Base-by-base conservation (phyloP, 2,329 filamentous ascomycete genomes). In the Chaetothyriales sp. region DNA sequence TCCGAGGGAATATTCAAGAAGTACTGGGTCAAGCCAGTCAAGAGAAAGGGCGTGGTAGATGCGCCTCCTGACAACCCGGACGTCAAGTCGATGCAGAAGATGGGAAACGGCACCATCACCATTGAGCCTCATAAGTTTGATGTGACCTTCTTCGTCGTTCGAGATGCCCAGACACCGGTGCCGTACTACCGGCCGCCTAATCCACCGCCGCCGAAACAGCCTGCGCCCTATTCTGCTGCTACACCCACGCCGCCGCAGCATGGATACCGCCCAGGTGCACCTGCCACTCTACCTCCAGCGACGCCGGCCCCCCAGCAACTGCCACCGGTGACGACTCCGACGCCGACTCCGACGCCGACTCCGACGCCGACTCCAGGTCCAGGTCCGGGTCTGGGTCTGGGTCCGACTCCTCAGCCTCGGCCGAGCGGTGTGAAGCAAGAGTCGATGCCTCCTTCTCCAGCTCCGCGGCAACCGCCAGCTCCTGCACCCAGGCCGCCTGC, bases 51-150 rank as follows among this genome's bases (percentile, higher is more conserved):
- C 44, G 70, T 74, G 49, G 61, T 65, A 19, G 72, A 71, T 50
- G 66, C 67, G 45, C 69, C 70, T 51, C 64, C 66, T 19, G 67
- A 69, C 51, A 74, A 76, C 46, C 73, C 72, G 1, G 64, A 76
- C 58, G 67, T 74, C 63, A 68, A 78, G 40, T 72, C 73, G 5
- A 77, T 78, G 71, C 64, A 70, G 8, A 75, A 73, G 60, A 66
- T 80, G 33, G 80, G 80, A 46, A 70, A 73, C 53, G 80, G 77
- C 58, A 74, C 76, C 51, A 71, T 83, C 49, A 74, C 77, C 33
- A 75, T 83, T 47, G 80, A 82, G 55, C 80, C 80, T 48, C 78
- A 83, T 64, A 75, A 77, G 6, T 80, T 83, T 56, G 77, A 80
- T 54, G 76, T 75, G 18, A 72, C 74, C 58, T 67, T 80, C 20